These are phyloP conservation scores for Mimosa bimucronata DNA, from an alignment of 306 rosid species.

Conservation along the genomic window DNA sequence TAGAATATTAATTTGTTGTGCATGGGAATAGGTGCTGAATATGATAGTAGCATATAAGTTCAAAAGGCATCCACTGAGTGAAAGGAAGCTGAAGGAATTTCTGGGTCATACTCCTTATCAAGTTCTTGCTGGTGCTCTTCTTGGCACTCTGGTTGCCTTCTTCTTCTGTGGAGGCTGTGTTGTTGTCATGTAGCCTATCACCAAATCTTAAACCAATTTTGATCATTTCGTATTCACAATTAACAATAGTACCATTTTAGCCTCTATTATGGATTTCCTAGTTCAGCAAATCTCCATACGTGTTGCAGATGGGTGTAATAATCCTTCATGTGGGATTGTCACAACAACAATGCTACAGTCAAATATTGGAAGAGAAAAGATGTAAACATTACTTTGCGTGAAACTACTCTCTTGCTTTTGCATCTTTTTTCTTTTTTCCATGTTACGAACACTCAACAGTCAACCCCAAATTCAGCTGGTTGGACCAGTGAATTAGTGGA, in stretches of 20 bases:
- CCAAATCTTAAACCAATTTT: constrained; percentile 30
- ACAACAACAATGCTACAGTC: background rate
- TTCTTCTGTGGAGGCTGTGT: constrained; percentile 66
- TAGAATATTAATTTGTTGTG: background rate
- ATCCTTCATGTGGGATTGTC: background rate
- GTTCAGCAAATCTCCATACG: too few species aligned
- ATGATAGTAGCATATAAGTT: constrained; percentile 86
- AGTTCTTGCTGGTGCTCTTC: constrained; percentile 84
- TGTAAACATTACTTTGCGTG: background rate
- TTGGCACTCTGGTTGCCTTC: constrained; percentile 71
- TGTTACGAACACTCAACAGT: too few species aligned
- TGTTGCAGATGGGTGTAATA: background rate
- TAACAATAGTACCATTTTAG: background rate
- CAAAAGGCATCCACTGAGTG: constrained; percentile 85
- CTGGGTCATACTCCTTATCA: constrained; percentile 93
- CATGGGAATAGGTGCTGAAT: constrained; percentile 74
- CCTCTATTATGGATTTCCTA: too few species aligned
- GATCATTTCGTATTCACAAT: constrained; percentile 14
- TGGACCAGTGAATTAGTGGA: too few species aligned
- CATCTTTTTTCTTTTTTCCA: too few species aligned
- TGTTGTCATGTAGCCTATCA: constrained; percentile 41
- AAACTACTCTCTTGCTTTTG: background rate
- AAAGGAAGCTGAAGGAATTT: constrained; percentile 90
- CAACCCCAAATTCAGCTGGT: too few species aligned
- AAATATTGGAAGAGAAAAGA: background rate